A percentile compares a stretch with the other conserved stretches of the same genome.
phyloP scores from a whole-genome alignment of 2,329 filamentous ascomycete species.

The Hypoxylon sp. region DNA sequence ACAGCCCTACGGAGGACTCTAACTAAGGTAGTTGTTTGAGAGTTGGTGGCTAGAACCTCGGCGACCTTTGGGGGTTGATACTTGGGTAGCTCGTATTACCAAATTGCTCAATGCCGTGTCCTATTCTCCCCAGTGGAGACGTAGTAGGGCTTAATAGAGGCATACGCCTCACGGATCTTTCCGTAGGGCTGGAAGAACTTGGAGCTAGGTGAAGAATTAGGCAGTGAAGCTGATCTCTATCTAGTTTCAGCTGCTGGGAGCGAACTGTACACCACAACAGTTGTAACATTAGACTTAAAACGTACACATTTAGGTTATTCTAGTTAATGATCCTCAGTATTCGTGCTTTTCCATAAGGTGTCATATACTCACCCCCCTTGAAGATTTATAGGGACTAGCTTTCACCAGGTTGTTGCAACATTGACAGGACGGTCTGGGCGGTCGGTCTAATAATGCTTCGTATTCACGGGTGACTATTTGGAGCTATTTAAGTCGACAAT shows the following conservation, averaged over 20 bases:
- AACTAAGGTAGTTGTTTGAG: not conserved
- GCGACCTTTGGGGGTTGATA: not conserved
- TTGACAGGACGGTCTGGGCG: slow-evolving; percentile 2
- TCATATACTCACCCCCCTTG: not conserved
- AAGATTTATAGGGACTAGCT: slow-evolving; percentile 1
- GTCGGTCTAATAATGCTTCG: not conserved
- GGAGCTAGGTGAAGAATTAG: not conserved
- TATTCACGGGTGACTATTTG: not conserved
- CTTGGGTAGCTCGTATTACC: not conserved
- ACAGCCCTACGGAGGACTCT: not conserved
- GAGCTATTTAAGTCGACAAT: slow-evolving; percentile 7
- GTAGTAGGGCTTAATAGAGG: not conserved
- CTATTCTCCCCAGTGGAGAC: not conserved
- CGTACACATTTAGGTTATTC: not conserved
- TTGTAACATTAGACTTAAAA: slow-evolving; percentile 10
- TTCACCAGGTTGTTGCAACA: not conserved
- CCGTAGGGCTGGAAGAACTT: not conserved
- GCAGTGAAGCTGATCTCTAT: slow-evolving; percentile 10
- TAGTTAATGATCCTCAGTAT: not conserved
- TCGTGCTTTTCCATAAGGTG: not conserved
- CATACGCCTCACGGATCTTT: not conserved
- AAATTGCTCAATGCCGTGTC: not conserved
- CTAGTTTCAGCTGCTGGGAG: not conserved
- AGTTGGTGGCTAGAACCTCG: not conserved
- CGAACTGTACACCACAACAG: not conserved